Conservation (phyloP, 1,284 basidiomycete species). For the Apiotrichum domesticum region DNA sequence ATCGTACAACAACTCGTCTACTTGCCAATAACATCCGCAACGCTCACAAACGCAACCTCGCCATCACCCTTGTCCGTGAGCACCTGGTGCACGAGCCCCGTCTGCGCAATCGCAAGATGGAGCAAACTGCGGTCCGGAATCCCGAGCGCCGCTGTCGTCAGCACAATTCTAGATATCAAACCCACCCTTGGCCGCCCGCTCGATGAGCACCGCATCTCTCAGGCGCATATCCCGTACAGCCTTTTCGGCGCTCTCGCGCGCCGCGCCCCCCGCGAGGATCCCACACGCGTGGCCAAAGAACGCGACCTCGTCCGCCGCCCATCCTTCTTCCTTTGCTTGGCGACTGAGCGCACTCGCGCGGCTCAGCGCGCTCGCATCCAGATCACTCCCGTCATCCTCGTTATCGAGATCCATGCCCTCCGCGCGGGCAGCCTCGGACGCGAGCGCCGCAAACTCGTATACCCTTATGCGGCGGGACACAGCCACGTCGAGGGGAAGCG, state of each 20-base stretch:
- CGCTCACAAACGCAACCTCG: slow-evolving; percentile 9
- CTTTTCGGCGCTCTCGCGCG: neutral
- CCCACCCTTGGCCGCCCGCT: neutral
- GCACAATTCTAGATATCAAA: neutral
- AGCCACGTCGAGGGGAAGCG: neutral
- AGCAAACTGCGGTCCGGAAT: slow-evolving; percentile 8
- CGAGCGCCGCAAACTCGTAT: slow-evolving; percentile 4
- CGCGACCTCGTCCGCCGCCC: neutral
- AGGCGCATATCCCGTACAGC: neutral
- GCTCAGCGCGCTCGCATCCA: neutral
- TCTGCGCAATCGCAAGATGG: slow-evolving; percentile 13
- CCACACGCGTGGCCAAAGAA: neutral
- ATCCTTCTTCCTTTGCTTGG: neutral
- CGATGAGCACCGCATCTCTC: neutral
- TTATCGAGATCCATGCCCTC: neutral
- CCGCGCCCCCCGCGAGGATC: neutral
- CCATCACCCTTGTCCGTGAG: slow-evolving; percentile 10
- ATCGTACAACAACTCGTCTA: neutral
- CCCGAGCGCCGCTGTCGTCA: slow-evolving; percentile 7
- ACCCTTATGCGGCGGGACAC: neutral
- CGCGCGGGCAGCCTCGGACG: neutral
- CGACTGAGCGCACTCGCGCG: neutral
- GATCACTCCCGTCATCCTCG: neutral
- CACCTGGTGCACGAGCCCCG: slow-evolving; percentile 10
- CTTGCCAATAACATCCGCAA: slow-evolving; percentile 4